Percentiles rank a stretch among this genome's conserved stretches.
Evolutionary conservation across 768 basidiomycete genomes (phyloP).

Genomic region (Naganishia friedmannii): DNA sequence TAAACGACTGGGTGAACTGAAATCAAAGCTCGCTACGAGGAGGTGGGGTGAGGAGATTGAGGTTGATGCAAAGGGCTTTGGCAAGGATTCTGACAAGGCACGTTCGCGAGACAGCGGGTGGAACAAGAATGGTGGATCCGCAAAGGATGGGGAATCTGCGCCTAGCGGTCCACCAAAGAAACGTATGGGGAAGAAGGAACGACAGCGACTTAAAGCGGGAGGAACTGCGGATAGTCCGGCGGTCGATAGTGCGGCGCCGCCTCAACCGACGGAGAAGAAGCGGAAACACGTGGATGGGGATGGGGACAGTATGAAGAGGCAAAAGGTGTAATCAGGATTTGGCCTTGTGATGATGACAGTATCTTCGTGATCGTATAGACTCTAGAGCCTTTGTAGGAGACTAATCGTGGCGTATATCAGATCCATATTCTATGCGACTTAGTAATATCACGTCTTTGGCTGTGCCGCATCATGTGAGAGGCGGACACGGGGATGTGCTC

Average conservation of each 20-base stretch:
- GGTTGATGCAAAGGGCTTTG: conserved; percentile 19
- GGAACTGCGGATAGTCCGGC: neutral
- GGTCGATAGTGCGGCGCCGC: neutral
- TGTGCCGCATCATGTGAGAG: no score
- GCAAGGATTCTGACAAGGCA: conserved; percentile 5
- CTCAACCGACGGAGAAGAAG: conserved; percentile 15
- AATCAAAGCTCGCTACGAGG: conserved; percentile 58
- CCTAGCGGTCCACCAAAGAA: conserved; percentile 38
- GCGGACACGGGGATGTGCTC: no score
- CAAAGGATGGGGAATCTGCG: conserved; percentile 5
- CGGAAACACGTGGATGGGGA: neutral
- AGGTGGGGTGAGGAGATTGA: conserved; percentile 52
- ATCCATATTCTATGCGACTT: no score
- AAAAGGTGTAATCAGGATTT: neutral
- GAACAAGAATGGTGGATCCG: conserved; percentile 29
- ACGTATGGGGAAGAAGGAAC: conserved; percentile 52
- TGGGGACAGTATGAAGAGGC: conserved; percentile 3
- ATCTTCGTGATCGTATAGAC: no score
- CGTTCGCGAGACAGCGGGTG: conserved; percentile 36
- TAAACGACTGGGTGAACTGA: conserved; percentile 70
- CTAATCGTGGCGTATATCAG: no score
- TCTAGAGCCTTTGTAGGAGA: no score
- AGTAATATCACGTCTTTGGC: no score
- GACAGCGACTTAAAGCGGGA: conserved; percentile 36
- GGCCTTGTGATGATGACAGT: no score